These are phyloP conservation scores for Nepenthes gracilis DNA, from an alignment of 148 eudicot species.

Conservation along the genomic window DNA sequence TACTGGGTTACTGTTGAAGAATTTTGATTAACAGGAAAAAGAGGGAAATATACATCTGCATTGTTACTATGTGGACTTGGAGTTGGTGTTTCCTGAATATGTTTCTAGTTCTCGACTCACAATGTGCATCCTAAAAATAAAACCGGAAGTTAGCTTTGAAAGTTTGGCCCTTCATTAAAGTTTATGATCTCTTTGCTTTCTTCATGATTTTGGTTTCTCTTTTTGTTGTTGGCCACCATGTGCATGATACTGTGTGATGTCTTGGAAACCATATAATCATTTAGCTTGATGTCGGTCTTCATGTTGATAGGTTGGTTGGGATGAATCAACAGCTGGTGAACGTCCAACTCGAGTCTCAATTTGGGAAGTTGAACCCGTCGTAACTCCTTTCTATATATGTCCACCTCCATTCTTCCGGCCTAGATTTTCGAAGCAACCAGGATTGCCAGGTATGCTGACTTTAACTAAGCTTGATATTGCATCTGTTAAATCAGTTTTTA, in stretches of 20 bases:
- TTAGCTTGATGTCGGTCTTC: not conserved
- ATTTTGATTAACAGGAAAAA: too few species aligned
- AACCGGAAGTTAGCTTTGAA: too few species aligned
- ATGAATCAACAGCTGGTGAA: conserved; percentile 94
- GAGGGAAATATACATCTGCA: not conserved
- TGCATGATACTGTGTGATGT: not conserved
- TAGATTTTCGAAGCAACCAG: conserved; percentile 73
- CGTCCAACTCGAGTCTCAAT: conserved; percentile 91
- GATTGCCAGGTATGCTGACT: conserved; percentile 53
- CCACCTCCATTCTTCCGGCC: conserved; percentile 97
- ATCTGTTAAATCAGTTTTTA: not conserved
- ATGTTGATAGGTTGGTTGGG: conserved; percentile 88
- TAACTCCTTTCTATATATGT: conserved; percentile 91
- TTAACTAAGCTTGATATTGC: conserved; percentile 1
- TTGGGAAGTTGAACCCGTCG: conserved; percentile 96
- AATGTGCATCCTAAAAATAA: too few species aligned
- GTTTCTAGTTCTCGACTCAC: too few species aligned
- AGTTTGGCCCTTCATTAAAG: not conserved
- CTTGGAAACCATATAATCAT: not conserved
- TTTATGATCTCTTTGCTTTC: not conserved
- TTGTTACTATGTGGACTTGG: not conserved
- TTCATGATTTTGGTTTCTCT: not conserved
- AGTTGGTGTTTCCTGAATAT: too few species aligned
- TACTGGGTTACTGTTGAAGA: too few species aligned
- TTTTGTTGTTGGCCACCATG: too few species aligned